Conservation (phyloP, 805 yeast genomes). For the Spencermartinsiella europaea region DNA sequence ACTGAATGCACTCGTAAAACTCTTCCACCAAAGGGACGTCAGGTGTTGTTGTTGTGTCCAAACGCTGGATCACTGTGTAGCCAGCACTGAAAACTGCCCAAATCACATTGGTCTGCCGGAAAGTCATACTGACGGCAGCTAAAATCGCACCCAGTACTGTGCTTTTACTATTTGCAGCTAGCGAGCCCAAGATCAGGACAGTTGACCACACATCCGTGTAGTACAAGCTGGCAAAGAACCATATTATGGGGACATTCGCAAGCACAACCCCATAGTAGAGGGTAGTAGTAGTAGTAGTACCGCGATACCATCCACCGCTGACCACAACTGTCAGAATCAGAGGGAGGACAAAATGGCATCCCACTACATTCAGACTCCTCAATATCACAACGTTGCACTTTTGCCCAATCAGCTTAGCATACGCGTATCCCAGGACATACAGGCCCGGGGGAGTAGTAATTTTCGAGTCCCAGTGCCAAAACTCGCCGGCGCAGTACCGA, state of each 20-base stretch:
- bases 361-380: constrained; percentile 54
- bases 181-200: constrained; percentile 52
- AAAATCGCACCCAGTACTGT: constrained; percentile 36
- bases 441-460: constrained; percentile 97
- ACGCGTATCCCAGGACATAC: constrained; percentile 46
- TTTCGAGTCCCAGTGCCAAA: constrained; percentile 73
- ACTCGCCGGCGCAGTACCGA: constrained; percentile 56
- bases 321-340: constrained; percentile 35
- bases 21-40: neutral
- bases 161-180: constrained; percentile 28
- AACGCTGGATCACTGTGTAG: constrained; percentile 28
- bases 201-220: constrained; percentile 96
- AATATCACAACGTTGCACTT: constrained; percentile 36
- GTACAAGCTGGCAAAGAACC: constrained; percentile 68
- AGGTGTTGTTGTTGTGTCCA: neutral
- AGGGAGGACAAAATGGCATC: constrained; percentile 33
- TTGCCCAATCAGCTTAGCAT: constrained; percentile 15
- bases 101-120: constrained; percentile 87
- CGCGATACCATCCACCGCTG: neutral
- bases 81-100: constrained; percentile 70
- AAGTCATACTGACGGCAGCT: constrained; percentile 59
- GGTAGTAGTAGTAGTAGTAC: constrained; percentile 4
- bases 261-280: constrained; percentile 25
- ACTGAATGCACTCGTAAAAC: constrained; percentile 2
- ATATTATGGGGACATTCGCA: constrained; percentile 61